Conservation (phyloP, 2,329 filamentous ascomycete species). For the Emmonsiellopsis sp. region DNA sequence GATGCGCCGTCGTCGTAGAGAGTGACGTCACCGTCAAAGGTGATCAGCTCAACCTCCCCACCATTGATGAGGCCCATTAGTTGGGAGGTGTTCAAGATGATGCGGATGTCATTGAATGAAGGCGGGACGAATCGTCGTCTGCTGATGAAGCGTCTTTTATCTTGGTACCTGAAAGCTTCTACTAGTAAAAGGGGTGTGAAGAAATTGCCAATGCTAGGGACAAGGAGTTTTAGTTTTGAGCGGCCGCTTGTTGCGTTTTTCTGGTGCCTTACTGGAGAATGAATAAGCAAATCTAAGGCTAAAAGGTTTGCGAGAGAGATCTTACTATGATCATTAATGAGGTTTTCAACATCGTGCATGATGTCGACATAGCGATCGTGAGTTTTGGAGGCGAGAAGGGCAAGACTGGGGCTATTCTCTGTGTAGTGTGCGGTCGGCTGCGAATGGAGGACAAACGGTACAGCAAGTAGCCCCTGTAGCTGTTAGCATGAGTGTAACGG, state of each 20-base stretch:
- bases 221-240: constrained; percentile 85
- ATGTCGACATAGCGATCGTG: constrained; percentile 90
- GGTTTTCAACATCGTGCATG: constrained; percentile 81
- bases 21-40: constrained; percentile 96
- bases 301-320: background rate
- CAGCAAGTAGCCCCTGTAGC: constrained; percentile 62
- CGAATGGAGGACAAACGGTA: constrained; percentile 92
- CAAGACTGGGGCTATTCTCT: constrained; percentile 51
- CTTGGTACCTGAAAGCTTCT: constrained; percentile 86
- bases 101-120: constrained; percentile 90
- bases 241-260: constrained; percentile 54
- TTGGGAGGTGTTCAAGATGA: constrained; percentile 91
- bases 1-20: constrained; percentile 85
- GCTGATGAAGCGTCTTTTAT: constrained; percentile 75
- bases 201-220: constrained; percentile 85
- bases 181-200: constrained; percentile 82
- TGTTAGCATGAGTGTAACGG: too few species aligned
- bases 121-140: constrained; percentile 87
- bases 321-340: constrained; percentile 84
- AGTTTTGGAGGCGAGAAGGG: constrained; percentile 67
- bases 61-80: constrained; percentile 75
- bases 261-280: constrained; percentile 58
- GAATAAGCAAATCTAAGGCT: background rate
- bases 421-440: constrained; percentile 85
- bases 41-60: constrained; percentile 71